Evolutionary conservation across 108 stramenopile species (phyloP).

Genomic region (Fragilariopsis cylindrus): DNA sequence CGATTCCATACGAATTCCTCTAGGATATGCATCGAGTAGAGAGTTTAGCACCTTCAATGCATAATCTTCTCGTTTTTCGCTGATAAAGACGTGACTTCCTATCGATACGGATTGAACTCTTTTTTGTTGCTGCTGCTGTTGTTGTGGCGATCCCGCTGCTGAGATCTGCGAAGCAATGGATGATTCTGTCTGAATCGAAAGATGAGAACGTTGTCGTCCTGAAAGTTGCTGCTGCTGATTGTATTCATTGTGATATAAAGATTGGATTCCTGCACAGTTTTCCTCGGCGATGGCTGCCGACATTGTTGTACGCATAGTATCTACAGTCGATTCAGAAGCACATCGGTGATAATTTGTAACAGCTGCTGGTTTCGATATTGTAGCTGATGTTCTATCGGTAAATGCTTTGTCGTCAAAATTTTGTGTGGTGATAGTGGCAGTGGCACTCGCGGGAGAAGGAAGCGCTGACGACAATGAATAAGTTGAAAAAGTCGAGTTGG

Average conservation of each 20-base stretch:
- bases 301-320: slow-evolving; percentile 39
- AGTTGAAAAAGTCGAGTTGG: slow-evolving; percentile 14
- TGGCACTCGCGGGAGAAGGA: neutral
- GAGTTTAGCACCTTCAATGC: slow-evolving; percentile 80
- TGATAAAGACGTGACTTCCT: slow-evolving; percentile 38
- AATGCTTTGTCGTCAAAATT: neutral
- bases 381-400: neutral
- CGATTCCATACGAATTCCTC: slow-evolving; percentile 65
- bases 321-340: slow-evolving; percentile 39
- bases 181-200: neutral
- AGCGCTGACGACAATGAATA: slow-evolving; percentile 1
- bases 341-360: slow-evolving; percentile 34
- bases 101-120: slow-evolving; percentile 35
- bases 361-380: neutral
- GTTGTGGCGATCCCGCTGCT: neutral
- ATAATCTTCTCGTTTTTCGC: slow-evolving; percentile 67
- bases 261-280: slow-evolving; percentile 35
- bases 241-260: slow-evolving; percentile 19
- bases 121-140: neutral
- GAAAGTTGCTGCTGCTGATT: neutral
- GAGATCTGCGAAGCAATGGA: neutral
- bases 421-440: neutral
- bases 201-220: neutral
- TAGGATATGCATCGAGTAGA: slow-evolving; percentile 79
- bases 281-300: slow-evolving; percentile 47